phyloP scores from a whole-genome alignment of 2,329 filamentous ascomycete species.

The Penicillium hordei region DNA sequence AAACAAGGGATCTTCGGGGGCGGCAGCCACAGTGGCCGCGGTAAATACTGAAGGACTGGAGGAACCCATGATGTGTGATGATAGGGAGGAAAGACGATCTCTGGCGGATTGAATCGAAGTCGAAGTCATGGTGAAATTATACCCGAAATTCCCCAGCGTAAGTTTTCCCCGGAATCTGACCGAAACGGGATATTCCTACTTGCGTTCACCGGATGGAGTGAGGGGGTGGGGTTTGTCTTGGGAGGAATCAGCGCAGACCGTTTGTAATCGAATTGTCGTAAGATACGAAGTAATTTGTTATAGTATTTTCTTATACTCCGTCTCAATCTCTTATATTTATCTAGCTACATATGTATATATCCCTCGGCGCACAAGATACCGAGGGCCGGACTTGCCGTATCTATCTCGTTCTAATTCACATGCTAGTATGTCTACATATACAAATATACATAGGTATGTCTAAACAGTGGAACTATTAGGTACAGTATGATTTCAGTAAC shows the following conservation, averaged over 20 bases:
- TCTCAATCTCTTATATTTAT: background rate
- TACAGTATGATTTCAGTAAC: background rate
- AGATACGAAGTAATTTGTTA: too few species aligned
- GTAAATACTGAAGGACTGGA: constrained; percentile 67
- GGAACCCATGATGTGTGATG: constrained; percentile 65
- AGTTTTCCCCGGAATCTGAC: constrained; percentile 26
- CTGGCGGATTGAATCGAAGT: constrained; percentile 22
- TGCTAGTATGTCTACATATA: background rate
- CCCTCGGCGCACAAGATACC: constrained; percentile 4
- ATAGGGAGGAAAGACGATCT: constrained; percentile 37
- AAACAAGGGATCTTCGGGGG: constrained; percentile 93
- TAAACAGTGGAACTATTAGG: background rate
- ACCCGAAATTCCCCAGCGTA: background rate
- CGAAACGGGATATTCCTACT: constrained; percentile 30
- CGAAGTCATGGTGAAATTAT: constrained; percentile 22
- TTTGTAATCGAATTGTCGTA: background rate
- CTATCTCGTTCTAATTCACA: background rate
- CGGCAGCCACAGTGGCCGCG: constrained; percentile 75
- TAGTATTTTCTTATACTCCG: too few species aligned
- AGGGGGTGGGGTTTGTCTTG: constrained; percentile 10
- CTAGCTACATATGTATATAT: background rate
- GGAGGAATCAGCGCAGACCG: background rate
- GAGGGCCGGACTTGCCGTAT: background rate
- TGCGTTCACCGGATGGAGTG: constrained; percentile 38
- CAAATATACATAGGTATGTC: too few species aligned